A percentile compares a stretch with the other conserved stretches of the same genome.
Conservation (phyloP, 192 early-diverging fungal genomes). For the Backusella westeae region DNA sequence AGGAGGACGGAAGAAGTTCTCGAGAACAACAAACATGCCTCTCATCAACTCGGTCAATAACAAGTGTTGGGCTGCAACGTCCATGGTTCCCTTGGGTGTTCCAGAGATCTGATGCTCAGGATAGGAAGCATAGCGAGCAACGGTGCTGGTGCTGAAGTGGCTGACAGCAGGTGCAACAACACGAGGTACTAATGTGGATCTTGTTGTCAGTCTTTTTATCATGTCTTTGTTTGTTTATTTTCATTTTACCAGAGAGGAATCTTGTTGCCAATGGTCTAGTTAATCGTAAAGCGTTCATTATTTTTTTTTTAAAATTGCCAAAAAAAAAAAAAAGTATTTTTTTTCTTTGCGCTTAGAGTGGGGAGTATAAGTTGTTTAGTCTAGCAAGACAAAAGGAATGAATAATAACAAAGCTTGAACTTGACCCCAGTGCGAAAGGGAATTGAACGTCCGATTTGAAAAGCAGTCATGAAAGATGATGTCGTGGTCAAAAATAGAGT, state of each 20-base stretch:
- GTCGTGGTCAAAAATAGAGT: not conserved
- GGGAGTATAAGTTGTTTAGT: not conserved
- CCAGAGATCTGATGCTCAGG: conserved; percentile 26
- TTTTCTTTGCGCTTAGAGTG: conserved; percentile 9
- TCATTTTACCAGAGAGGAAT: conserved; percentile 4
- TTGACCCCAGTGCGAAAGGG: not conserved
- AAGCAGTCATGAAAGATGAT: not conserved
- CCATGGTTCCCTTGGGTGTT: conserved; percentile 32
- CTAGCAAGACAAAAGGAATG: not conserved
- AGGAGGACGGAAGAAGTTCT: conserved; percentile 92
- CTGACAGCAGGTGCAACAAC: conserved; percentile 23
- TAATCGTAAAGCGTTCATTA: not conserved
- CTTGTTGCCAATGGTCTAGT: not conserved
- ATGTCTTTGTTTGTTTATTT: not conserved
- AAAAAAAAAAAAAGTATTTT: conserved; percentile 1
- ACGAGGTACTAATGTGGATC: conserved; percentile 1
- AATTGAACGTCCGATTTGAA: not conserved
- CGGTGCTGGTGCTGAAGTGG: conserved; percentile 24
- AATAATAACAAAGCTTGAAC: not conserved
- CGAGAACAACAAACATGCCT: conserved; percentile 89
- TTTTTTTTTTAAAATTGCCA: not conserved
- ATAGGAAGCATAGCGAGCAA: conserved; percentile 18
- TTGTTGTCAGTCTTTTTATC: not conserved
- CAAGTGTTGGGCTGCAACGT: conserved; percentile 70
- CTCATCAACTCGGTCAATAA: conserved; percentile 90